A percentile compares a stretch with the other conserved stretches of the same genome.
Conservation (phyloP, 2,329 filamentous ascomycete species). For the Fusarium sterilihyphosum region DNA sequence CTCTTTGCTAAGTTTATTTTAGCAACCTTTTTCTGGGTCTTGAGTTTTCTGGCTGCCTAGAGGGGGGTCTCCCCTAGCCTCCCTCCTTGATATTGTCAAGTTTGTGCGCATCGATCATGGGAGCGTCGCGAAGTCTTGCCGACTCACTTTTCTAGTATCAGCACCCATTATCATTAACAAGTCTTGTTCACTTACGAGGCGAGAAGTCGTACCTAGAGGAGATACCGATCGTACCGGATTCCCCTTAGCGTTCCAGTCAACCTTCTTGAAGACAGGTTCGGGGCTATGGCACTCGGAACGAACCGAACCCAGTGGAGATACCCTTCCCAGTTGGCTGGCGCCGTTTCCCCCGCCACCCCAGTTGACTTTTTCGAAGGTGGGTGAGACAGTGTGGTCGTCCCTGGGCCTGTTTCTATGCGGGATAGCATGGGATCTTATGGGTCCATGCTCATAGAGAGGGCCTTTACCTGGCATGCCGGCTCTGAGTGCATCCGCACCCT, state of each 20-base stretch:
- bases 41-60: too few species aligned
- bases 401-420: not conserved
- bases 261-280: not conserved
- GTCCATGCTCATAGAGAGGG: not conserved
- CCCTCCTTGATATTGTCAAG: not conserved
- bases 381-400: not conserved
- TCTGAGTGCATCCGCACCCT: not conserved
- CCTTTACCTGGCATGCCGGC: not conserved
- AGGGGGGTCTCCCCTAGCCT: too few species aligned
- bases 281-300: not conserved
- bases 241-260: not conserved
- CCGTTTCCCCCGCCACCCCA: not conserved
- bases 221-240: not conserved
- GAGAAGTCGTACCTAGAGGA: not conserved
- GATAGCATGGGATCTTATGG: not conserved
- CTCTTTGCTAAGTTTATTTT: too few species aligned
- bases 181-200: not conserved
- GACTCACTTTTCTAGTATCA: not conserved
- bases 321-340: accelerated
- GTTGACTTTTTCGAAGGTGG: not conserved
- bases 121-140: not conserved
- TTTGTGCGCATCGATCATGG: not conserved
- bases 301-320: not conserved
- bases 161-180: not conserved
- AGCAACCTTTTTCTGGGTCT: too few species aligned